Evolutionary conservation across 1,284 basidiomycete genomes (phyloP), one percentile per base, ranked within the genome.

Genomic region (Anthracocystis panici-leucophaei): DNA sequence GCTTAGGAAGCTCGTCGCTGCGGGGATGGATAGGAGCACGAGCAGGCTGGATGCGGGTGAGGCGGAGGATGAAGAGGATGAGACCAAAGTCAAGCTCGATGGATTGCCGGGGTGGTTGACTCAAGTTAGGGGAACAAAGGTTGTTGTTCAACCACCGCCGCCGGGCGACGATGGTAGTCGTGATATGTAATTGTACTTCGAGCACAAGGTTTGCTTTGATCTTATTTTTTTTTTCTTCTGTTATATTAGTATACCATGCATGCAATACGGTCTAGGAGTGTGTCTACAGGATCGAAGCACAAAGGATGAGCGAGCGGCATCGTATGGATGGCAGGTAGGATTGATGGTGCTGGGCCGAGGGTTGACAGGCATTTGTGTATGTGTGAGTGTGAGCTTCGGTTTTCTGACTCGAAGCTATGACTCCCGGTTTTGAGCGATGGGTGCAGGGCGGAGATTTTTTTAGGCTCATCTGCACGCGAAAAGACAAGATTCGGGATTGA

Each of bases 71-170:
- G 45, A 57, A 16, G 69, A 25, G 4, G 51, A 57, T 9, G 60
- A 48, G 6, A 35, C 20, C 14, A 35, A 45, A 8, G 40, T 57
- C 16, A 62, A 55, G 55, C 41, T 70, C 41, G 61, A 69, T 31
- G 78, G 79, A 1, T 31, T 81, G 41, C 79, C 79, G 0, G 61
- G 66, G 1, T 81, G 79, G 79, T 20, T 81, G 67, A 73, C 69
- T 31, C 73, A 79, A 20, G 65, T 81, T 7, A 65, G 71, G 44
- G 75, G 79, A 0, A 80, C 77, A 0, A 76, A 60, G 59, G 75
- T 80, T 44, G 53, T 61, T n/a, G 70, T 79, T 11, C 56, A 55
- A 31, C 67, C 54, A 10, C 55, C 73, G 5, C 31, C 58, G 23
- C 55, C 61, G 12, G 63, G 52, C 6, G 65, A 64, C 31, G 72